Conservation (phyloP, 2,329 filamentous ascomycete genomes). For the Trichoderma cornu-damae region DNA sequence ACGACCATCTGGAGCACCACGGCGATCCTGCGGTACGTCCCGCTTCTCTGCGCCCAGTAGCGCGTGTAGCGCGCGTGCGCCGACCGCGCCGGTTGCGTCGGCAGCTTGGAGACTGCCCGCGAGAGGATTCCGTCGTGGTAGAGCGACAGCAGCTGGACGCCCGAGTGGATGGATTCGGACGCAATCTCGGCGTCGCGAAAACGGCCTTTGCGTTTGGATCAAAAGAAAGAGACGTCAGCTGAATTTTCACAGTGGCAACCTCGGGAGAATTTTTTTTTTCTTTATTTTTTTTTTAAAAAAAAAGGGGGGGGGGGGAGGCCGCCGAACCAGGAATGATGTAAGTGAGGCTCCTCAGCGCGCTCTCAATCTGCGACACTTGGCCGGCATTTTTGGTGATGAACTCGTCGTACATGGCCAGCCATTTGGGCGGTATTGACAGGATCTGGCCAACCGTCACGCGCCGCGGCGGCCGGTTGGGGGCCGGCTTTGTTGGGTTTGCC, state of each 20-base stretch:
- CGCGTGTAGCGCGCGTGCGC: constrained; percentile 62
- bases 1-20: constrained; percentile 82
- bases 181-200: constrained; percentile 92
- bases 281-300: too few relatives aligned
- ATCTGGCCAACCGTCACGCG: constrained; percentile 32
- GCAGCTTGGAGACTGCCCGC: constrained; percentile 54
- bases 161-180: constrained; percentile 85
- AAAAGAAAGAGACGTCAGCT: too few relatives aligned
- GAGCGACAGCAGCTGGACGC: constrained; percentile 81
- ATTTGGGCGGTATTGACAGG: constrained; percentile 57
- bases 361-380: constrained; percentile 93
- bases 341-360: constrained; percentile 81
- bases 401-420: constrained; percentile 70
- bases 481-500: constrained; percentile 8
- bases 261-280: too few relatives aligned
- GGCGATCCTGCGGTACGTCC: constrained; percentile 74
- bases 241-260: too few relatives aligned
- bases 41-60: constrained; percentile 58
- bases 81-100: constrained; percentile 49
- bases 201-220: constrained; percentile 51
- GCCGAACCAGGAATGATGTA: constrained; percentile 85
- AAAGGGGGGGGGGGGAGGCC: too few relatives aligned
- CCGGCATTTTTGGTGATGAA: constrained; percentile 94
- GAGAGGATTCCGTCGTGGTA: constrained; percentile 88
- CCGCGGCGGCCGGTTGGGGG: constrained; percentile 10